Percentiles rank a stretch among this genome's conserved stretches.
These are phyloP conservation scores for Amoebophrya sp. DNA, from an alignment of 169 alveolate species.

Conservation along the genomic window DNA sequence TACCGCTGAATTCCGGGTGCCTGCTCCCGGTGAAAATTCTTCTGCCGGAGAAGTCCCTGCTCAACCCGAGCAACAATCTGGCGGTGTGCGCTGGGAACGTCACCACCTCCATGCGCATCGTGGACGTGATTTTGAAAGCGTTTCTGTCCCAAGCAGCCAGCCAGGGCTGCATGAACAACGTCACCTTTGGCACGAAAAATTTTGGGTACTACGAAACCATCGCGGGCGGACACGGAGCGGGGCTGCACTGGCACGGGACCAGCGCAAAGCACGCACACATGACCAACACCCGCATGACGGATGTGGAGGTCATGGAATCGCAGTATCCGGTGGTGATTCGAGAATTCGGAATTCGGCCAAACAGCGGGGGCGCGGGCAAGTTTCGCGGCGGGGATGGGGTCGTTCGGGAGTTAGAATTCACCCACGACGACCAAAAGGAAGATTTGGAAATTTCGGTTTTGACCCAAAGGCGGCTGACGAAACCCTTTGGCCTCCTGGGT, in stretches of 20 bases:
- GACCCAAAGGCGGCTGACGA: neutral
- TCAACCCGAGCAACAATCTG: conserved; percentile 55
- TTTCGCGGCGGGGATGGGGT: neutral
- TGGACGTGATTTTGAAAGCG: conserved; percentile 67
- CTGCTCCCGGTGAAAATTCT: conserved; percentile 61
- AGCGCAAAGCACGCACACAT: conserved; percentile 70
- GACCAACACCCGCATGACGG: conserved; percentile 80
- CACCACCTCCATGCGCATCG: conserved; percentile 60
- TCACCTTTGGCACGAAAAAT: conserved; percentile 63
- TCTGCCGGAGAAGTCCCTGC: conserved; percentile 57
- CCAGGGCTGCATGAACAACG: conserved; percentile 74
- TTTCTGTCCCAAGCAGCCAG: conserved; percentile 63
- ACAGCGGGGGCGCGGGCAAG: neutral
- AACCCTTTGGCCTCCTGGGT: neutral
- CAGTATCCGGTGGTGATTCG: neutral
- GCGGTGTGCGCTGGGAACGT: conserved; percentile 69
- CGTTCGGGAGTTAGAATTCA: neutral
- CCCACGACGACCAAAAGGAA: neutral
- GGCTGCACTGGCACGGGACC: conserved; percentile 64
- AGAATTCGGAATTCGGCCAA: neutral
- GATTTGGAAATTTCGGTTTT: neutral
- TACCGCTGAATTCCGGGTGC: conserved; percentile 76
- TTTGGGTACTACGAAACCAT: conserved; percentile 71
- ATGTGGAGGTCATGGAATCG: conserved; percentile 25
- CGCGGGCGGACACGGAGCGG: conserved; percentile 78